Evolutionary conservation across 2,329 filamentous ascomycete genomes (phyloP).

Genomic region (Verticillium longisporum): DNA sequence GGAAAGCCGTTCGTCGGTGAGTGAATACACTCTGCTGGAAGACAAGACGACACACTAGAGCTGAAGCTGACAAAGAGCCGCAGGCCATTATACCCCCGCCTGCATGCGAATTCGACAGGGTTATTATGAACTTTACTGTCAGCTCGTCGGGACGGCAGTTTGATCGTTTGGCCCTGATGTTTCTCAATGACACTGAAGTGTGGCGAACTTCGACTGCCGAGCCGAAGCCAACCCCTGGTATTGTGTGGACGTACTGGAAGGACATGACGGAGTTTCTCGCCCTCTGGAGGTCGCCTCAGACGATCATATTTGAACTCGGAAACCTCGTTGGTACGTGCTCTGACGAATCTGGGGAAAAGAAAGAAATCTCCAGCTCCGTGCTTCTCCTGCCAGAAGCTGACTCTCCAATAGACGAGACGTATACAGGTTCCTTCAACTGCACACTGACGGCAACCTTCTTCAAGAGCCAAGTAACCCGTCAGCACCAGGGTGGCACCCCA

Average conservation of each 20-base stretch:
- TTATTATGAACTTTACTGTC: slow-evolving; percentile 71
- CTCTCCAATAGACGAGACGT: slow-evolving; percentile 43
- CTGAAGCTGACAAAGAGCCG: not conserved
- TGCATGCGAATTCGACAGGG: slow-evolving; percentile 62
- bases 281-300: slow-evolving; percentile 64
- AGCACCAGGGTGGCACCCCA: slow-evolving; percentile 17
- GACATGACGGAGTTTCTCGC: slow-evolving; percentile 68
- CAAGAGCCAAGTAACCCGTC: slow-evolving; percentile 21
- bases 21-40: slow-evolving; percentile 14
- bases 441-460: slow-evolving; percentile 72
- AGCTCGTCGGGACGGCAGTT: slow-evolving; percentile 66
- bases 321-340: slow-evolving; percentile 50
- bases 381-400: not conserved
- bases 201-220: slow-evolving; percentile 80
- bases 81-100: slow-evolving; percentile 62
- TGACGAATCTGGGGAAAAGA: no score
- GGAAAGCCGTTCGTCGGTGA: slow-evolving; percentile 65
- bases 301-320: slow-evolving; percentile 71
- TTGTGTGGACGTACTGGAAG: slow-evolving; percentile 70
- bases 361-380: not conserved
- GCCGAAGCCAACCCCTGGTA: slow-evolving; percentile 58
- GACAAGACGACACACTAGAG: not conserved
- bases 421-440: slow-evolving; percentile 68
- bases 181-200: slow-evolving; percentile 70
- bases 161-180: slow-evolving; percentile 71